These are phyloP conservation scores for Lachancea waltii DNA, from an alignment of 805 yeast species.

Conservation along the genomic window DNA sequence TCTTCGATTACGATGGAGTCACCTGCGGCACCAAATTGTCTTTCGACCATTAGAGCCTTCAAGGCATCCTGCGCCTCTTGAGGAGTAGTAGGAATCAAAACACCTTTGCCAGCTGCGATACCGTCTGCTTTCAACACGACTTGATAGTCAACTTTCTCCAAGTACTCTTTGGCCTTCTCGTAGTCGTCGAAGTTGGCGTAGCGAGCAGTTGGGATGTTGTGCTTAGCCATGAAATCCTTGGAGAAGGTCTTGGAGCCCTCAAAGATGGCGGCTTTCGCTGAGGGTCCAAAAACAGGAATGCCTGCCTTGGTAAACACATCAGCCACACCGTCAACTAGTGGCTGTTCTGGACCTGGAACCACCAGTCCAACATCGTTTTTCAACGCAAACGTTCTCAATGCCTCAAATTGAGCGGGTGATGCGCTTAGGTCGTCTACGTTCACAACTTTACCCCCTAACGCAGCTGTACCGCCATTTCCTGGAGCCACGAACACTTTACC, in stretches of 20 bases:
- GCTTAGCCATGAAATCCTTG: conserved; percentile 87
- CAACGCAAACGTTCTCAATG: conserved; percentile 67
- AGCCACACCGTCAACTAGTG: conserved; percentile 89
- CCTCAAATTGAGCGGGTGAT: conserved; percentile 58
- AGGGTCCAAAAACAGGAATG: conserved; percentile 96
- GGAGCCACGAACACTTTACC: conserved; percentile 83
- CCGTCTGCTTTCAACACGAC: conserved; percentile 97
- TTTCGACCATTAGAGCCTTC: conserved; percentile 81
- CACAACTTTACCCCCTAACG: conserved; percentile 45
- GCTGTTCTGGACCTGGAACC: conserved; percentile 99
- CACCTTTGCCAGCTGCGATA: conserved; percentile 98
- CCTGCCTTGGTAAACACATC: conserved; percentile 71
- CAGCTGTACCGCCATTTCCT: conserved; percentile 89
- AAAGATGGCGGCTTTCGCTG: conserved; percentile 80
- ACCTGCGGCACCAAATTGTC: conserved; percentile 89
- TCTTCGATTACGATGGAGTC: conserved; percentile 94
- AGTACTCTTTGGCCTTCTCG: conserved; percentile 67
- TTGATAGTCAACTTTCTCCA: conserved; percentile 57
- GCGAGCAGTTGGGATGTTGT: conserved; percentile 89
- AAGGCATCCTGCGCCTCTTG: conserved; percentile 83
- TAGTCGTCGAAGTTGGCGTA: conserved; percentile 76
- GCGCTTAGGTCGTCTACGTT: conserved; percentile 62
- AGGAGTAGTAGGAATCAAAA: conserved; percentile 76
- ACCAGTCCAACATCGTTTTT: conserved; percentile 64
- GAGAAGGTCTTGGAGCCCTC: conserved; percentile 96